Evolutionary conservation across 2,329 filamentous ascomycete genomes (phyloP), one percentile per base, ranked within the genome.

Genomic region (Helotiales sp.): DNA sequence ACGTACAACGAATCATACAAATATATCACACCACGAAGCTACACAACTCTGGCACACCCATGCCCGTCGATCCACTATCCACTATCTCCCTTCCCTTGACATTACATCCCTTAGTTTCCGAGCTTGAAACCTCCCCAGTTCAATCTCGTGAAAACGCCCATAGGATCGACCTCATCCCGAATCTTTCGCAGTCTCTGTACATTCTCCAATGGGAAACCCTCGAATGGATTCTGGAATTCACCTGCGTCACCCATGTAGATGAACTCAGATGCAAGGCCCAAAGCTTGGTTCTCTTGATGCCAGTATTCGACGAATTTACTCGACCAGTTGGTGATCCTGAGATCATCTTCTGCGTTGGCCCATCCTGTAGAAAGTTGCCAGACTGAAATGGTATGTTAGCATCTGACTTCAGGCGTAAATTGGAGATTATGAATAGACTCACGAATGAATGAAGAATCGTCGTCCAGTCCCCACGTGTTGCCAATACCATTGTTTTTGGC

Each of bases 361-460:
- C 74, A 77, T 0, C 68, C 69, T 0, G 73, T 76, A 17, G 70
- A 69, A 19, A 75, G 59, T 65, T 76, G 74, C 72, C 71, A 76
- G 36, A 69, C 74, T 76, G 24, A 25, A 17, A 15, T 10, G 25
- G 8, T n/a, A 13, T 34, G 36, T 40, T 40, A 40, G 36, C 15
- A 13, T 36, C 9, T 15, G 17, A 31, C 51, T 42, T 10, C 24
- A 51, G 25, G 62, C 5, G 25, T 31, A 9, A 49, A 17, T 40
- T 17, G 24, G 22, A 48, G 44, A 17, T 3, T 6, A 17, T 15
- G 25, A 27, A 12, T 13, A 27, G 2, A 25, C 71, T 57, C 64
- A 74, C 72, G 61, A 7, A 75, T 72, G 3, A 59, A 55, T 17
- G 70, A 64, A 52, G 73, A 57, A 2, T 65, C 55, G n/a, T 66